These are phyloP conservation scores for Leccinum aurantiacum DNA, from an alignment of 768 basidiomycete genomes.

Conservation along the genomic window DNA sequence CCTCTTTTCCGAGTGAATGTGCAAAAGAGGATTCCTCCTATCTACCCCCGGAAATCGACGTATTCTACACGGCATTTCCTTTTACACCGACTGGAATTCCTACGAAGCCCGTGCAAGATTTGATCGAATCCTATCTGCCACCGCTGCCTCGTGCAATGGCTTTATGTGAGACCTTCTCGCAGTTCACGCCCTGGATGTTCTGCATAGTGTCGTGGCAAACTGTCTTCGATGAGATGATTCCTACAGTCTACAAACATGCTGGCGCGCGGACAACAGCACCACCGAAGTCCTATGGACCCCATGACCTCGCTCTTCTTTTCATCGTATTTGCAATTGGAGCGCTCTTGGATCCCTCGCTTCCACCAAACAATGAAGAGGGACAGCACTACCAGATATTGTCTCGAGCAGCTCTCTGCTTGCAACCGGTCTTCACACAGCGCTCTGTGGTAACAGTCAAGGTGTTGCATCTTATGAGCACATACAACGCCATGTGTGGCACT, in stretches of 20 bases:
- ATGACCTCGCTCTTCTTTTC: constrained; percentile 50
- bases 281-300: constrained; percentile 40
- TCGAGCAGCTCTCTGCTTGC: constrained; percentile 46
- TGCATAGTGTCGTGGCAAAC: constrained; percentile 47
- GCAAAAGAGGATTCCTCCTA: constrained; percentile 42
- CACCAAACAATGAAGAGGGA: constrained; percentile 50
- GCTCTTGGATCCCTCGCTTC: constrained; percentile 45
- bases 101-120: constrained; percentile 34
- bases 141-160: constrained; percentile 40
- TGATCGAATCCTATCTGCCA: constrained; percentile 49
- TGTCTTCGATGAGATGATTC: constrained; percentile 45
- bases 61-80: constrained; percentile 46
- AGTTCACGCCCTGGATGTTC: constrained; percentile 53
- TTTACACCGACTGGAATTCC: constrained; percentile 41
- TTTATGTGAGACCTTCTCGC: constrained; percentile 47
- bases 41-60: constrained; percentile 44
- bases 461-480: constrained; percentile 53
- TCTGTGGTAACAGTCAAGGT: constrained; percentile 50
- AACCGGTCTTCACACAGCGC: constrained; percentile 42
- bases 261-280: not conserved
- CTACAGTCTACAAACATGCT: constrained; percentile 38
- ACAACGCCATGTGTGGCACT: constrained; percentile 53
- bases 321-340: constrained; percentile 49
- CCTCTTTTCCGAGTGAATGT: constrained; percentile 10
- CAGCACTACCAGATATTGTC: constrained; percentile 52